Base-by-base conservation (phyloP, 108 stramenopile species). In the Aurantiochytrium sp. region DNA sequence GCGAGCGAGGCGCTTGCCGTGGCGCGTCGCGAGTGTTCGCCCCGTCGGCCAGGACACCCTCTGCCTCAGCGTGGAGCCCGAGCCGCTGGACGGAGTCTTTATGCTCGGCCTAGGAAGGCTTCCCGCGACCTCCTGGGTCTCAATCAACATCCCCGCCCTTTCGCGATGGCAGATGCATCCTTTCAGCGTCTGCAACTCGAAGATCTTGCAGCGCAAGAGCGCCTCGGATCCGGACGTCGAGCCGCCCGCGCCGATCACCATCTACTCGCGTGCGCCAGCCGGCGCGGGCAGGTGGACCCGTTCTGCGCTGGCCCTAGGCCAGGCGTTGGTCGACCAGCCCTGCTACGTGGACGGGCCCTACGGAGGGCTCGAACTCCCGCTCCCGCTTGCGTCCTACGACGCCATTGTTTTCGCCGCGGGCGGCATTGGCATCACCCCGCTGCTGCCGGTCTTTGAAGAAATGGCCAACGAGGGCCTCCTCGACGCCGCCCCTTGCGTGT, bases 401-500 rank as follows among this genome's bases (percentile, higher is more conserved):
- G 45, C 39, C n/a, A 39, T 39, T 48, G 24, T 81, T 81, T 81
- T 81, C 12, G 45, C 45, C 30, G 73, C 73, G 6, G 73, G 73
- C 8, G 73, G 73, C 6, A 81, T 81, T 42, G 73, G 73, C 8
- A 81, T 81, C 45, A 81, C 73, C 6, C 42, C 73, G 17, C 45
- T 81, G 39, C 73, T 81, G 50, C 73, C 73, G 12, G n/a, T 81
- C n/a, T 81, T 81, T 81, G 42, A 81, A 48, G 73, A 81, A 48
- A 10, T 65, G 32, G 1, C 19, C 27, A 19, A 65, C 8, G 59
- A 6, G 8, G 59, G 2, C 19, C 8, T 19, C 8, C 10, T 65
- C 15, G 15, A 6, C 22, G 24, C 15, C 3, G 59, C 19, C 15
- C 59, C 59, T 30, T 6, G 27, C 19, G 10, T 65, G 15, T 65